These are phyloP conservation scores for Saccharomyces hybrid DNA, from an alignment of 1,139 yeast species.

Conservation along the genomic window DNA sequence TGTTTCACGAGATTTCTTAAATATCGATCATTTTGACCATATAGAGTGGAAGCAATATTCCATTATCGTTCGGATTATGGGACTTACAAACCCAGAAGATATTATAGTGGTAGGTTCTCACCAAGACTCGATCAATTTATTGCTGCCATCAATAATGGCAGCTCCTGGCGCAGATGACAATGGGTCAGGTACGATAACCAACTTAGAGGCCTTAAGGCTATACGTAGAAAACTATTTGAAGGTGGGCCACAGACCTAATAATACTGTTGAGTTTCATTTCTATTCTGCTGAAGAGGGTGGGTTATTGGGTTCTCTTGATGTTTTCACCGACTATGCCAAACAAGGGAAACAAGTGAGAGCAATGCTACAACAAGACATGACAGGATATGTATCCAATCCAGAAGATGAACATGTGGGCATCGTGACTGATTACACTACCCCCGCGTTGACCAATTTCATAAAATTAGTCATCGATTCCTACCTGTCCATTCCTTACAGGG, in stretches of 20 bases:
- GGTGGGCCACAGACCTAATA: slow-evolving; percentile 41
- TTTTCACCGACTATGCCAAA: slow-evolving; percentile 49
- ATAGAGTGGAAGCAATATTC: slow-evolving; percentile 51
- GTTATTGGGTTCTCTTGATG: slow-evolving; percentile 74
- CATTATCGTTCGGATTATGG: slow-evolving; percentile 40
- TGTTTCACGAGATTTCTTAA: slow-evolving; percentile 30
- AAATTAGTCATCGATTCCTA: slow-evolving; percentile 54
- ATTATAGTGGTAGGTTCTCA: slow-evolving; percentile 81
- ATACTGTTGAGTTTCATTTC: slow-evolving; percentile 86
- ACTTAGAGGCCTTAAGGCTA: slow-evolving; percentile 65
- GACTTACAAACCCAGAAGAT: slow-evolving; percentile 36
- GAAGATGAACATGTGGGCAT: slow-evolving; percentile 72
- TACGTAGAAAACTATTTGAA: slow-evolving; percentile 34
- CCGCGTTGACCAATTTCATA: slow-evolving; percentile 52
- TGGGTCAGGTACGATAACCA: slow-evolving; percentile 81
- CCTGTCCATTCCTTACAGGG: slow-evolving; percentile 60
- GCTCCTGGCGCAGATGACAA: slow-evolving; percentile 98
- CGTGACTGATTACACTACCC: slow-evolving; percentile 65
- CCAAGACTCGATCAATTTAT: slow-evolving; percentile 73
- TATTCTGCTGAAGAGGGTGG: slow-evolving; percentile 96
- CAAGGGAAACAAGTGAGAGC: slow-evolving; percentile 52
- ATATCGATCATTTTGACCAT: slow-evolving; percentile 41
- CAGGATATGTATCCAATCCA: slow-evolving; percentile 66
- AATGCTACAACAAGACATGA: slow-evolving; percentile 93
- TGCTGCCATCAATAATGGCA: slow-evolving; percentile 58